Evolutionary conservation across 805 yeast genomes (phyloP).

Genomic region (Candida piceae): DNA sequence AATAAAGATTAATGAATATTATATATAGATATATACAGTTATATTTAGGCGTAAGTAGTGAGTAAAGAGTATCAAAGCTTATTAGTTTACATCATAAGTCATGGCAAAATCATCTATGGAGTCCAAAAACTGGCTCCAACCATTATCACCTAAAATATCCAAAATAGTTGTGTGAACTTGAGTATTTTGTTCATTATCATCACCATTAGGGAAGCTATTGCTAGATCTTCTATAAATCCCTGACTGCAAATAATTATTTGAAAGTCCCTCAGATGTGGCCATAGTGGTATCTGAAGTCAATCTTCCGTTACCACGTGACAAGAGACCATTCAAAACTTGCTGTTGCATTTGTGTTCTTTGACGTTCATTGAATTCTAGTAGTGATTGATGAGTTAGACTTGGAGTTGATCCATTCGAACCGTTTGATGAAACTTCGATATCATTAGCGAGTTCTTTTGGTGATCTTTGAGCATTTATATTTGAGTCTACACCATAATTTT

Average conservation of each 20-base stretch:
- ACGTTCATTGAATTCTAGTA: slow-evolving; percentile 2
- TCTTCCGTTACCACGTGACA: background rate
- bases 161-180: slow-evolving; percentile 19
- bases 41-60: too few relatives aligned
- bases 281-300: background rate
- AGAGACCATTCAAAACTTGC: background rate
- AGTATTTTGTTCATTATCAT: background rate
- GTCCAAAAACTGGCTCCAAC: slow-evolving; percentile 27
- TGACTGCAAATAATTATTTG: background rate
- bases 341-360: slow-evolving; percentile 4
- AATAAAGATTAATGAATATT: too few relatives aligned
- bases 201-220: background rate
- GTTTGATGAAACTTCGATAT: background rate
- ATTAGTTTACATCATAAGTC: slow-evolving; percentile 20
- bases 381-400: slow-evolving; percentile 1
- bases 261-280: background rate
- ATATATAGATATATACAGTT: too few relatives aligned
- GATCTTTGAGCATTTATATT: background rate
- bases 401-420: slow-evolving; percentile 1
- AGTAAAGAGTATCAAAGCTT: too few relatives aligned
- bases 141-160: slow-evolving; percentile 27
- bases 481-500: background rate
- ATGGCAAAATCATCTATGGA: slow-evolving; percentile 25
- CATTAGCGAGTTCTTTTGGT: background rate
- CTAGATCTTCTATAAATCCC: slow-evolving; percentile 1